A percentile compares a stretch with the other conserved stretches of the same genome.
Conservation (phyloP, 2,329 filamentous ascomycete genomes). For the Tolypocladium nubicola region DNA sequence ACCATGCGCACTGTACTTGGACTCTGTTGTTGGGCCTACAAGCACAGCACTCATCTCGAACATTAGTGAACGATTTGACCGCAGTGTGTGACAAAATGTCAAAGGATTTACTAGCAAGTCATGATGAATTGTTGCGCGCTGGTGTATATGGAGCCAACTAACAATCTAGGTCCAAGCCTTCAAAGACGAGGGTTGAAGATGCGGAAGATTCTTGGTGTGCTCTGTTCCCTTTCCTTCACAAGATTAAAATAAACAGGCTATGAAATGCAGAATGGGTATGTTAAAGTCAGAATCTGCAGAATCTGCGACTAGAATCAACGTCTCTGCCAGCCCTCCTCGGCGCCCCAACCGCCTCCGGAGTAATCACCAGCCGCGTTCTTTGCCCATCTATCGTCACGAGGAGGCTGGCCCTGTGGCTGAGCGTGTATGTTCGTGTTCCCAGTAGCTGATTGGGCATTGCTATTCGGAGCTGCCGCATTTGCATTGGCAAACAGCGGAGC, state of each 20-base stretch:
- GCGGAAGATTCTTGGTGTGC: no score
- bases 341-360: constrained; percentile 17
- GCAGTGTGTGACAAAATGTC: neutral
- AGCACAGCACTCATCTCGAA: neutral
- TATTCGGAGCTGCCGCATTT: neutral
- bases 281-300: neutral
- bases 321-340: constrained; percentile 5
- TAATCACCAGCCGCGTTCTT: constrained; percentile 14
- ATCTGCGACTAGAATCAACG: neutral
- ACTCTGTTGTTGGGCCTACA: no score
- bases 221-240: neutral
- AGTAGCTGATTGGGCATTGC: neutral
- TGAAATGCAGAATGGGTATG: neutral
- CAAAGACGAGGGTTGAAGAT: no score
- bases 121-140: no score
- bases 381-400: constrained; percentile 10
- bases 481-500: constrained; percentile 2
- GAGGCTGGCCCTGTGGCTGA: neutral
- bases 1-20: neutral
- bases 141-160: neutral
- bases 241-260: neutral
- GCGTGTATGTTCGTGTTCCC: neutral
- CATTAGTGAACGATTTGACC: neutral
- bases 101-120: neutral
- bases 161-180: neutral